Evolutionary conservation across 305 asterid genomes (phyloP).

Genomic region (Vinca major): DNA sequence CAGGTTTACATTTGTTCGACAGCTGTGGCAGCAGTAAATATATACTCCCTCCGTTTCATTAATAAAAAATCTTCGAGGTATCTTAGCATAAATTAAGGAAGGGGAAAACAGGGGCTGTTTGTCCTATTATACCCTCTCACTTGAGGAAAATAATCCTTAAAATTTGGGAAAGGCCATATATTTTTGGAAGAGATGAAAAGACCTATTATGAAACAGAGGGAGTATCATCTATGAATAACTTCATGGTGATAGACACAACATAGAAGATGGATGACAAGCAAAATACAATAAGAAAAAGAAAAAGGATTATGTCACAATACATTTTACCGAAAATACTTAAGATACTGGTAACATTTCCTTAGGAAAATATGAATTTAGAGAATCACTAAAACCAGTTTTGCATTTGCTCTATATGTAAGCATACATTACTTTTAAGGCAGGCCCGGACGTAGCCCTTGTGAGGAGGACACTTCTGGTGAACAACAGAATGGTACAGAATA

Average conservation of each 20-base stretch:
- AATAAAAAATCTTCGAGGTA: no score
- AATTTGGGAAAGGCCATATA: no score
- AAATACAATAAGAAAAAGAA: neutral
- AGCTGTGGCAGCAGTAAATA: neutral
- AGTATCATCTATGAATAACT: no score
- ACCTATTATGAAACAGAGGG: no score
- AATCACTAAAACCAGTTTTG: constrained; percentile 13
- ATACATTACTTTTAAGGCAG: constrained; percentile 99
- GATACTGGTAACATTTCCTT: neutral
- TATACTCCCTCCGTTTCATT: neutral
- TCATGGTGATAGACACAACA: neutral
- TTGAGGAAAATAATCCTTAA: no score
- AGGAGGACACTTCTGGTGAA: constrained; percentile 80
- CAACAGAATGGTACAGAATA: constrained; percentile 90
- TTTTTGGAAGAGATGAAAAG: no score
- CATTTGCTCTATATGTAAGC: constrained; percentile 33
- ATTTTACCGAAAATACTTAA: neutral
- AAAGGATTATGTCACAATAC: neutral
- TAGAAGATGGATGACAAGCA: neutral
- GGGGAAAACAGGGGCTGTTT: no score
- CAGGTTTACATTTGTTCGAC: neutral
- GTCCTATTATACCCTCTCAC: no score
- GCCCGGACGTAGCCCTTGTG: constrained; percentile 81
- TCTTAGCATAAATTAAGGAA: no score
- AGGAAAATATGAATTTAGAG: constrained; percentile 4